Percentiles rank a stretch among this genome's conserved stretches.
These are phyloP conservation scores for Rhododendron molle DNA, from an alignment of 148 eudicot species.

Conservation along the genomic window DNA sequence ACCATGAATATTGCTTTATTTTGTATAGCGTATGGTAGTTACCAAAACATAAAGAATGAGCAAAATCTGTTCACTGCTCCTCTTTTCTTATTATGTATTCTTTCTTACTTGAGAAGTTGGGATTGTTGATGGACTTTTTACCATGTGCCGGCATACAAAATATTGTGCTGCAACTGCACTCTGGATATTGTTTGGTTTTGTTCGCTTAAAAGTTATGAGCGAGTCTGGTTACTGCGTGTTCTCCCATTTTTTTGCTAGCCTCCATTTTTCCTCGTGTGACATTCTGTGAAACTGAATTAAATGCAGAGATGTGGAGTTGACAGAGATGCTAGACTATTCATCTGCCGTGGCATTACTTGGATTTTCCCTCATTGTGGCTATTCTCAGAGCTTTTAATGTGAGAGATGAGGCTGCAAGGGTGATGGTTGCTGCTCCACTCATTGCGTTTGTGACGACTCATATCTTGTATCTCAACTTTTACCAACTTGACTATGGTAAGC, in stretches of 20 bases:
- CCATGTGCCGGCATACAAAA: too few species aligned
- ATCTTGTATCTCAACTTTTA: constrained; percentile 72
- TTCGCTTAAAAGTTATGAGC: neutral
- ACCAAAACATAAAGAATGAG: neutral
- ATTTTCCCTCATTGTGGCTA: constrained; percentile 64
- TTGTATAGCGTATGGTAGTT: neutral
- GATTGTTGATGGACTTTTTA: neutral
- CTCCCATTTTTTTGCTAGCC: neutral
- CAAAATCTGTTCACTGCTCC: neutral
- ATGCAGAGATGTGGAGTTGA: constrained; percentile 69
- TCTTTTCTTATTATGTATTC: neutral
- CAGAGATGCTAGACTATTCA: constrained; percentile 73
- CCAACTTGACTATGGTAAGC: constrained; percentile 65
- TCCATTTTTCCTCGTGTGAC: neutral
- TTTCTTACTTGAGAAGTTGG: neutral
- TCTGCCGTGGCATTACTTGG: constrained; percentile 74
- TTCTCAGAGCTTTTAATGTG: constrained; percentile 57
- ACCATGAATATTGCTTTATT: neutral
- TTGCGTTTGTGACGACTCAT: constrained; percentile 74
- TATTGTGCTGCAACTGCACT: neutral
- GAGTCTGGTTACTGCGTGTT: neutral
- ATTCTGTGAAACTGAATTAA: constrained; percentile 1
- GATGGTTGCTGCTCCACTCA: constrained; percentile 72
- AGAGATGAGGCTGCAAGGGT: constrained; percentile 70
- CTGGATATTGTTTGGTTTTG: neutral